phyloP scores from a whole-genome alignment of 2,329 filamentous ascomycete genomes.

The Lachnellula arida region DNA sequence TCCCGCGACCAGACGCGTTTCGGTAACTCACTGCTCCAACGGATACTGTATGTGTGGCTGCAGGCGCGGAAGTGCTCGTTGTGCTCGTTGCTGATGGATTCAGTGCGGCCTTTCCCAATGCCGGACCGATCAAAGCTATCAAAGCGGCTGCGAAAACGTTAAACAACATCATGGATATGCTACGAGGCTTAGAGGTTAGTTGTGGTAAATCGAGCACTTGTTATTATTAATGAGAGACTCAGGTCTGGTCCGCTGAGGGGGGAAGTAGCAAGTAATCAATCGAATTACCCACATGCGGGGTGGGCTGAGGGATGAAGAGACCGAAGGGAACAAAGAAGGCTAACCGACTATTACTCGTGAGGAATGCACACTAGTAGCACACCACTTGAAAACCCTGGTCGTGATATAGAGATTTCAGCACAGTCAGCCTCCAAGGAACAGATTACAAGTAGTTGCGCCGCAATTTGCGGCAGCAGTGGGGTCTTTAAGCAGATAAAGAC shows the following conservation, averaged over 20 bases:
- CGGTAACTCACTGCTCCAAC: conserved; percentile 30
- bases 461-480: background rate
- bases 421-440: background rate
- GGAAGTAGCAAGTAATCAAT: conserved; percentile 1
- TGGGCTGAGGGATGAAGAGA: conserved; percentile 1
- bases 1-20: background rate
- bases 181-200: conserved; percentile 4
- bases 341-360: too few species aligned
- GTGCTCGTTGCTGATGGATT: conserved; percentile 12
- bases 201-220: conserved; percentile 1
- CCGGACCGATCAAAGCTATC: conserved; percentile 10
- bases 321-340: too few species aligned
- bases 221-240: conserved; percentile 10
- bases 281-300: conserved; percentile 9
- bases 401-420: background rate
- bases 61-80: conserved; percentile 17
- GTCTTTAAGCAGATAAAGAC: too few species aligned
- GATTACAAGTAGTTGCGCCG: background rate
- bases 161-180: conserved; percentile 15
- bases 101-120: background rate
- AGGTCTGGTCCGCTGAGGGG: background rate
- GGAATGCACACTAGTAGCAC: background rate
- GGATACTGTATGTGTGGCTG: conserved; percentile 26
- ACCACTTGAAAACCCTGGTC: background rate
- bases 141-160: conserved; percentile 13